Evolutionary conservation across 129 eudicot species (phyloP).

Genomic region (Deinandra increscens): DNA sequence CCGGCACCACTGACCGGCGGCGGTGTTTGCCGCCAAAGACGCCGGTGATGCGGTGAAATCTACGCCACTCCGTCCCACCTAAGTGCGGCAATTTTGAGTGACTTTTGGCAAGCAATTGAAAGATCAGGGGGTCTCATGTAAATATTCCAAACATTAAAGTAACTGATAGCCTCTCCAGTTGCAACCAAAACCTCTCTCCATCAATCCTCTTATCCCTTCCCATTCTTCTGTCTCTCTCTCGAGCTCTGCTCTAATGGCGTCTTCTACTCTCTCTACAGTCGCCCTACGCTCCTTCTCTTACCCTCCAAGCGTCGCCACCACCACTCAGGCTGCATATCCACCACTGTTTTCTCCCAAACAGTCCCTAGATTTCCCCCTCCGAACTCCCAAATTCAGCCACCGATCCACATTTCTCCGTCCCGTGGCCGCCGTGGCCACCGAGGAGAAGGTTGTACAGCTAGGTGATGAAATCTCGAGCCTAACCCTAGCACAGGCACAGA

Average conservation of each 20-base stretch:
- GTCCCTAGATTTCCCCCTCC: conserved; percentile 38
- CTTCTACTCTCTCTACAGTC: conserved; percentile 47
- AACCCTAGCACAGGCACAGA: conserved; percentile 68
- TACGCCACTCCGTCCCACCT: too few species aligned
- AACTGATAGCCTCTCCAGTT: conserved; percentile 3
- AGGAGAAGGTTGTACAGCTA: conserved; percentile 57
- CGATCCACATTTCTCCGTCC: conserved; percentile 63
- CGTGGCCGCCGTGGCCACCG: conserved; percentile 68
- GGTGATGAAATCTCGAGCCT: conserved; percentile 65
- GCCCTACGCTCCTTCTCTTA: conserved; percentile 40
- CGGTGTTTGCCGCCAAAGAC: too few species aligned
- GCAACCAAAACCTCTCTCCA: conserved; percentile 1
- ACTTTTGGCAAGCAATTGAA: not conserved
- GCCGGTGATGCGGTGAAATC: too few species aligned
- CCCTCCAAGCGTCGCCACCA: conserved; percentile 19
- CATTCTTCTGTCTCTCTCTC: conserved; percentile 6
- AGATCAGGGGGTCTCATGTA: conserved; percentile 5
- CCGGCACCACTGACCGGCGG: too few species aligned
- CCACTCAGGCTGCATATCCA: conserved; percentile 20
- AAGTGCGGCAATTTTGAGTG: not conserved
- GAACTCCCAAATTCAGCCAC: conserved; percentile 36
- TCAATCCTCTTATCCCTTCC: conserved; percentile 42
- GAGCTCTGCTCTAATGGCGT: conserved; percentile 51
- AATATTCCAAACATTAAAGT: not conserved
- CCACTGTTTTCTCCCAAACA: conserved; percentile 41